A percentile compares a stretch with the other conserved stretches of the same genome.
Evolutionary conservation across 805 yeast genomes (phyloP).

Genomic region (Zygoascus flipseniorum): DNA sequence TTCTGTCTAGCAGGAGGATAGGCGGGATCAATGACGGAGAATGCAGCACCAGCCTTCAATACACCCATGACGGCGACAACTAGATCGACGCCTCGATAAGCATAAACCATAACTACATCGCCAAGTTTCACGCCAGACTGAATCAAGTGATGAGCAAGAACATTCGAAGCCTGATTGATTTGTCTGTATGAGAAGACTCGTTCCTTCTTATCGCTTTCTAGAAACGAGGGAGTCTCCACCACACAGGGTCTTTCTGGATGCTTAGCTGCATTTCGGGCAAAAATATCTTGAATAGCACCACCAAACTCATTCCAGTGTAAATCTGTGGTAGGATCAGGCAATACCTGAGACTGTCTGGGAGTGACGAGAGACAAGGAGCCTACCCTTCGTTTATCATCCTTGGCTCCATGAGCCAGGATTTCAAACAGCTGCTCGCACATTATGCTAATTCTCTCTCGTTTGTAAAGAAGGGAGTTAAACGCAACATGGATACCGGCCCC

Average conservation of each 20-base stretch:
- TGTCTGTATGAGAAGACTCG: conserved; percentile 78
- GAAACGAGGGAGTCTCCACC: conserved; percentile 74
- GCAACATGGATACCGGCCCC: conserved; percentile 33
- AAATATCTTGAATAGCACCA: conserved; percentile 96
- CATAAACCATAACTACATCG: conserved; percentile 95
- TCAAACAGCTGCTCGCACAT: conserved; percentile 65
- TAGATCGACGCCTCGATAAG: conserved; percentile 93
- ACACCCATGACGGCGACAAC: conserved; percentile 98
- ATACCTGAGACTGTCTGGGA: conserved; percentile 42
- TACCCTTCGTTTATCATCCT: conserved; percentile 21
- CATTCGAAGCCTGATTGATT: conserved; percentile 86
- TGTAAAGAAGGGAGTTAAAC: conserved; percentile 73
- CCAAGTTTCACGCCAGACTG: conserved; percentile 77
- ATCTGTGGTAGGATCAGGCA: conserved; percentile 84
- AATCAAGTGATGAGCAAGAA: conserved; percentile 83
- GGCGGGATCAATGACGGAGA: conserved; percentile 97
- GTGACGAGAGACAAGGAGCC: conserved; percentile 66
- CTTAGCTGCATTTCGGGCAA: conserved; percentile 73
- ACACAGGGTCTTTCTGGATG: conserved; percentile 88
- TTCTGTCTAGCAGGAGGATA: conserved; percentile 98
- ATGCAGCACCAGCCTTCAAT: conserved; percentile 96
- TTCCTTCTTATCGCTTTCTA: conserved; percentile 36
- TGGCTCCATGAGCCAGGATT: conserved; percentile 33
- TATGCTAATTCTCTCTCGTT: conserved; percentile 55
- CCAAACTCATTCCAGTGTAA: conserved; percentile 86